Conservation (phyloP, 2,329 filamentous ascomycete species). For the Seiridium cupressi region DNA sequence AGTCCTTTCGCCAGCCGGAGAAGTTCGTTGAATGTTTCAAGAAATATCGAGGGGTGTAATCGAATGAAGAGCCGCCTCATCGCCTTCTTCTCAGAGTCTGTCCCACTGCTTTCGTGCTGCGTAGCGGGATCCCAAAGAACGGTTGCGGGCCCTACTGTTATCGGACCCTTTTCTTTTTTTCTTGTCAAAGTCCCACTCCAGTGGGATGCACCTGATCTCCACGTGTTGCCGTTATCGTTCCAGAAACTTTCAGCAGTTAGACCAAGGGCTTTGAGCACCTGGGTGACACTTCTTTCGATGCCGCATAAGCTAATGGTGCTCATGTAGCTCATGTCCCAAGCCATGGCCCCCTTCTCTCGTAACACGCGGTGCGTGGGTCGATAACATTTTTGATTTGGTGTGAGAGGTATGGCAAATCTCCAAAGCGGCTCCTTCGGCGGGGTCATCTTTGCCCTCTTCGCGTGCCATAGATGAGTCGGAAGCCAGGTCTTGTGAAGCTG, state of each 20-base stretch:
- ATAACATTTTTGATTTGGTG: conserved; percentile 87
- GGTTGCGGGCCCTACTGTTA: conserved; percentile 69
- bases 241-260: conserved; percentile 60
- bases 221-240: conserved; percentile 65
- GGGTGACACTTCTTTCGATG: conserved; percentile 57
- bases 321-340: conserved; percentile 95
- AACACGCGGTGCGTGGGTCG: conserved; percentile 80
- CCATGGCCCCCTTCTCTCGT: conserved; percentile 72
- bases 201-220: conserved; percentile 56
- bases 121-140: conserved; percentile 69
- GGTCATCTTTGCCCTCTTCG: conserved; percentile 89
- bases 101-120: background rate
- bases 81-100: conserved; percentile 13
- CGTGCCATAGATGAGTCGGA: conserved; percentile 90
- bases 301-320: conserved; percentile 81
- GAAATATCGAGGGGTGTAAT: conserved; percentile 79
- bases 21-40: conserved; percentile 65
- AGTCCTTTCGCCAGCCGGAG: conserved; percentile 56
- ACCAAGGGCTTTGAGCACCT: conserved; percentile 65
- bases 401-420: conserved; percentile 83
- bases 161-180: conserved; percentile 49
- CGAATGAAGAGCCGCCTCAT: conserved; percentile 62
- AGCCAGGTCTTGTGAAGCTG: conserved; percentile 91
- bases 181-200: conserved; percentile 51
- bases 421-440: conserved; percentile 76